These are phyloP conservation scores for Citrus medica DNA, from an alignment of 345 rosid genomes.

Conservation along the genomic window DNA sequence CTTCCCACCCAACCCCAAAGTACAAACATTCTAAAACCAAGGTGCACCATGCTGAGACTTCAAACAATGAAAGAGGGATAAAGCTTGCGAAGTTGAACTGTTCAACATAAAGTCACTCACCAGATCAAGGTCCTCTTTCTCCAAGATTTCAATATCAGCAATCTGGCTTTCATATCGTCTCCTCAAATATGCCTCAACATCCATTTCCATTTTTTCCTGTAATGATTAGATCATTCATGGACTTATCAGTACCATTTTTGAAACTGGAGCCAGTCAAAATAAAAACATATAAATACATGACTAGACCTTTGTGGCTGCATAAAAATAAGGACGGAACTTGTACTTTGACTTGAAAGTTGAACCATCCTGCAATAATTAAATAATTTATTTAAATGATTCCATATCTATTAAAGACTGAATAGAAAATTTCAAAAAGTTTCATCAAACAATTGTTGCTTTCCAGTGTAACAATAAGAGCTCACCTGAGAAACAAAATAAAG, in stretches of 20 bases:
- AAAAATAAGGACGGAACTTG: constrained; percentile 90
- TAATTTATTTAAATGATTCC: neutral
- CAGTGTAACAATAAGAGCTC: neutral
- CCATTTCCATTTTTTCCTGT: constrained; percentile 81
- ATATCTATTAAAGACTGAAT: neutral
- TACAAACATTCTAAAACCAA: neutral
- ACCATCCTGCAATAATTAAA: constrained; percentile 61
- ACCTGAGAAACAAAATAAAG: constrained; percentile 94
- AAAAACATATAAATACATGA: neutral
- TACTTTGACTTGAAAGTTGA: constrained; percentile 80
- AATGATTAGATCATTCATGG: constrained; percentile 5
- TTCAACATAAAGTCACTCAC: constrained; percentile 42
- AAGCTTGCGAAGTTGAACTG: neutral
- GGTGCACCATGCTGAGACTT: neutral
- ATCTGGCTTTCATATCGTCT: constrained; percentile 80
- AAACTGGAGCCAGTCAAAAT: neutral
- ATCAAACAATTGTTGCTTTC: neutral
- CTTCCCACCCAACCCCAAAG: neutral
- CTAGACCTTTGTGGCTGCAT: constrained; percentile 73
- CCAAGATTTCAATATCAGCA: constrained; percentile 65
- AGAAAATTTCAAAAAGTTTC: neutral
- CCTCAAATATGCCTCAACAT: constrained; percentile 83
- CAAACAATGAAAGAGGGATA: neutral
- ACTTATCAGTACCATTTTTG: neutral
- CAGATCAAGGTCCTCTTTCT: constrained; percentile 88